Conservation (phyloP, 805 yeast species). For the Metschnikowia reukaufii region DNA sequence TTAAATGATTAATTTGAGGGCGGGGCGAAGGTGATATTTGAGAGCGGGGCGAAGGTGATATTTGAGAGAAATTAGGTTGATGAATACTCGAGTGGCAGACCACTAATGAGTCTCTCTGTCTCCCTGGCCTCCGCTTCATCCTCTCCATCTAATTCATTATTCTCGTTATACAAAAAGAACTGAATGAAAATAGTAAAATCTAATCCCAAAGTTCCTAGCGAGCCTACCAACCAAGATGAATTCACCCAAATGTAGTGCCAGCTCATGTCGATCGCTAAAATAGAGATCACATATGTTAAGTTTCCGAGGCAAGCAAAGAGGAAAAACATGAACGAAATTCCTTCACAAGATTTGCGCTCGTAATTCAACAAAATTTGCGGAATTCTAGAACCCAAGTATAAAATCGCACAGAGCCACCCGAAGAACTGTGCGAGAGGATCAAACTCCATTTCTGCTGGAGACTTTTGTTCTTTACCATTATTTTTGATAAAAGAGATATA, state of each 20-base stretch:
- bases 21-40: too few relatives aligned
- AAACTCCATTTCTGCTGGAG: constrained; percentile 49
- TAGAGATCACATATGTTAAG: constrained; percentile 84
- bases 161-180: constrained; percentile 71
- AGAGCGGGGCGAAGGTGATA: neutral
- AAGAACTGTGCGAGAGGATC: constrained; percentile 82
- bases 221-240: constrained; percentile 90
- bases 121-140: constrained; percentile 6
- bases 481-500: constrained; percentile 58
- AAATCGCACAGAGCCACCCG: constrained; percentile 76
- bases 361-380: constrained; percentile 90
- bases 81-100: constrained; percentile 13
- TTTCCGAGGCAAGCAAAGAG: constrained; percentile 95
- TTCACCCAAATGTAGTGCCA: constrained; percentile 73
- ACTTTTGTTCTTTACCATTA: constrained; percentile 31
- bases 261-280: constrained; percentile 71
- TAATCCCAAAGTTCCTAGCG: constrained; percentile 79
- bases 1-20: too few relatives aligned
- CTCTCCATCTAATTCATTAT: constrained; percentile 13
- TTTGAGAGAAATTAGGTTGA: constrained; percentile 2
- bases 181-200: constrained; percentile 85
- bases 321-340: constrained; percentile 90
- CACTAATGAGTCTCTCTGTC: constrained; percentile 13
- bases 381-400: constrained; percentile 82
- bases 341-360: constrained; percentile 89